Conservation (phyloP, 345 rosid species). For the Excoecaria agallocha region DNA sequence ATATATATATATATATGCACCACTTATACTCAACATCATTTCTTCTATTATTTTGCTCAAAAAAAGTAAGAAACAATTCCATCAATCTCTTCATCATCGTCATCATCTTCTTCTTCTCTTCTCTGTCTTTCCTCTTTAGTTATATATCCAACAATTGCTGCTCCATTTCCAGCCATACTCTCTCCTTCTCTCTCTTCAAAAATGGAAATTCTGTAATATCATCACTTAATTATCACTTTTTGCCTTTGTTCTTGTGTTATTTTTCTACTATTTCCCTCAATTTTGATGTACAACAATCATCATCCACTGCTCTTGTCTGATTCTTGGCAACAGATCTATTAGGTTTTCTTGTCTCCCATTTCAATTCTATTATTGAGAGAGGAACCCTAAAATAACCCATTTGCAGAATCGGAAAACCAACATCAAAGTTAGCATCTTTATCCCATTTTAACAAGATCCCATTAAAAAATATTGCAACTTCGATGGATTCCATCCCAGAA, state of each 20-base stretch:
- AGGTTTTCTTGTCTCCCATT: background rate
- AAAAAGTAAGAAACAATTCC: slow-evolving; percentile 9
- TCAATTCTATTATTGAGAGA: background rate
- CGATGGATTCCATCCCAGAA: slow-evolving; percentile 27
- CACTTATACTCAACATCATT: too few relatives aligned
- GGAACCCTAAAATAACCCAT: background rate
- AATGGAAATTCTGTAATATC: slow-evolving; percentile 27
- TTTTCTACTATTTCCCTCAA: background rate
- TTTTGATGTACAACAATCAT: background rate
- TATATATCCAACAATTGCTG: slow-evolving; percentile 9
- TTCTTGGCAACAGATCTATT: background rate
- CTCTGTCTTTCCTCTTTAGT: background rate
- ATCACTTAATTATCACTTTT: background rate
- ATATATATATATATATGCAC: too few relatives aligned
- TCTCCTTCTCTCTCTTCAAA: slow-evolving; percentile 14
- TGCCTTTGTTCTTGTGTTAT: background rate
- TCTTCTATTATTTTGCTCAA: too few relatives aligned
- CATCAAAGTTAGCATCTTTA: too few relatives aligned
- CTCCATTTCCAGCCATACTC: slow-evolving; percentile 7
- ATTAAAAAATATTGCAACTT: background rate
- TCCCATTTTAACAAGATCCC: slow-evolving; percentile 2
- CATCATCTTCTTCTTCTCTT: background rate
- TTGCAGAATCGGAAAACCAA: background rate
- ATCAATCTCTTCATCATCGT: slow-evolving; percentile 16
- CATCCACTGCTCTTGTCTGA: background rate